phyloP scores from a whole-genome alignment of 2,329 filamentous ascomycete species.

The Drechslerella coelobrocha region DNA sequence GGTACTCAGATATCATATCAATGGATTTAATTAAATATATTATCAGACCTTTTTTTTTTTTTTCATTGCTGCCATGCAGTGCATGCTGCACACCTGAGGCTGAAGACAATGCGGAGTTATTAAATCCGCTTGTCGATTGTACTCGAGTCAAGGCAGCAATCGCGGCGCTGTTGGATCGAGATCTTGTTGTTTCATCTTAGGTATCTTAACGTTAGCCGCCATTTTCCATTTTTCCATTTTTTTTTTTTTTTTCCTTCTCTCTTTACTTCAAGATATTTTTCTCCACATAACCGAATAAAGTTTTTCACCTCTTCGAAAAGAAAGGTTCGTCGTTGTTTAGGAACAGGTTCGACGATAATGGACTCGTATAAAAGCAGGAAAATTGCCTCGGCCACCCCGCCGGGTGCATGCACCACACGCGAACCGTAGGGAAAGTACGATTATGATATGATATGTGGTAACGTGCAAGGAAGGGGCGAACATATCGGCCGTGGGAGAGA shows the following conservation, averaged over 20 bases:
- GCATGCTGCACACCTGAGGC: background rate
- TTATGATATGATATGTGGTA: slow-evolving; percentile 46
- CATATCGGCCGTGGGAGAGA: slow-evolving; percentile 4
- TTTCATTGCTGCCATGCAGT: background rate
- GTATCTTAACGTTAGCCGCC: background rate
- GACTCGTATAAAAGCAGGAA: slow-evolving; percentile 11
- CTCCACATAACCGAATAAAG: slow-evolving; percentile 5
- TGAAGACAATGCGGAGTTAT: background rate
- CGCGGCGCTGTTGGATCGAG: background rate
- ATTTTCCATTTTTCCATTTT: background rate
- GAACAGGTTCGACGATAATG: slow-evolving; percentile 2
- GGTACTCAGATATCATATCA: slow-evolving; percentile 3
- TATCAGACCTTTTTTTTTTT: background rate
- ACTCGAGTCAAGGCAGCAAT: background rate
- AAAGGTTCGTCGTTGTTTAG: slow-evolving; percentile 14
- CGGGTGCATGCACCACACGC: slow-evolving; percentile 17
- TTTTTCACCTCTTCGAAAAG: slow-evolving; percentile 13
- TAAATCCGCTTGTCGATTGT: background rate
- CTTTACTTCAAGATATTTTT: slow-evolving; percentile 24
- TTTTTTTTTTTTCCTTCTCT: background rate
- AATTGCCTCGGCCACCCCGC: slow-evolving; percentile 49
- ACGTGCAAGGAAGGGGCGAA: slow-evolving; percentile 14
- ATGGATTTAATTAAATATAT: slow-evolving; percentile 3
- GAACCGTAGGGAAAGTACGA: slow-evolving; percentile 38
- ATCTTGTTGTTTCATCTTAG: background rate